Conservation (phyloP, 495 filamentous ascomycete genomes). For the Aeminium ludgeri region DNA sequence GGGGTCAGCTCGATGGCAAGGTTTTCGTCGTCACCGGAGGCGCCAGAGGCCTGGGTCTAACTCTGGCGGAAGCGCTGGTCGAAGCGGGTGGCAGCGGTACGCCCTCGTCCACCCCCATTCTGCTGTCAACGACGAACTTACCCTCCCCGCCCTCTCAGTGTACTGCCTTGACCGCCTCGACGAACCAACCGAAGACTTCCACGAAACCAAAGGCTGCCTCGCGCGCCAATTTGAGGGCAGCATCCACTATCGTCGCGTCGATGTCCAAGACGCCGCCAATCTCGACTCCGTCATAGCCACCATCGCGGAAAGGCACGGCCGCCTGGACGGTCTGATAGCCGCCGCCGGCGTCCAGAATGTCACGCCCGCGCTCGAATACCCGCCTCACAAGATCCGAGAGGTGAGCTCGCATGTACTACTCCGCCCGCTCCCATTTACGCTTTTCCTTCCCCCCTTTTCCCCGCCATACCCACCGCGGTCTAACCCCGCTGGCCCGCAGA, state of each 20-base stretch:
- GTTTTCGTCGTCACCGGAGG: slow-evolving; percentile 49
- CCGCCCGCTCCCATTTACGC: too few relatives aligned
- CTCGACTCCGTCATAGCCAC: slow-evolving; percentile 35
- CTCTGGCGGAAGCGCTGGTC: slow-evolving; percentile 50
- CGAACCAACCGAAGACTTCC: slow-evolving; percentile 33
- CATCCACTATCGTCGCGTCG: slow-evolving; percentile 45
- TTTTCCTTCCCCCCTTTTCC: too few relatives aligned
- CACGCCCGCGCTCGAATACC: slow-evolving; percentile 52
- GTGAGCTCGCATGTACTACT: background rate
- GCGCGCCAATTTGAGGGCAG: slow-evolving; percentile 33
- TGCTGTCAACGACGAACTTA: background rate
- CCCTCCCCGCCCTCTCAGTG: slow-evolving; percentile 26
- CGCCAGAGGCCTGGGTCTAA: slow-evolving; percentile 44
- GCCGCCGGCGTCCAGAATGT: slow-evolving; percentile 62
- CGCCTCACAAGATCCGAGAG: slow-evolving; percentile 43
- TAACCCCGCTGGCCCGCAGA: too few relatives aligned
- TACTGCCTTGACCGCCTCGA: slow-evolving; percentile 45
- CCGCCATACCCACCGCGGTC: too few relatives aligned
- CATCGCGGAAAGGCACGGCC: slow-evolving; percentile 37
- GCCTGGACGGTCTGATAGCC: slow-evolving; percentile 59
- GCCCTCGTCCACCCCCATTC: background rate
- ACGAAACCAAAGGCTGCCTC: slow-evolving; percentile 31
- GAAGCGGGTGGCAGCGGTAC: slow-evolving; percentile 52
- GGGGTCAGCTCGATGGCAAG: slow-evolving; percentile 29
- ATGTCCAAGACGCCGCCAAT: slow-evolving; percentile 41